These are phyloP conservation scores for Hygrophila difformis DNA, from an alignment of 257 asterid species.

Conservation along the genomic window DNA sequence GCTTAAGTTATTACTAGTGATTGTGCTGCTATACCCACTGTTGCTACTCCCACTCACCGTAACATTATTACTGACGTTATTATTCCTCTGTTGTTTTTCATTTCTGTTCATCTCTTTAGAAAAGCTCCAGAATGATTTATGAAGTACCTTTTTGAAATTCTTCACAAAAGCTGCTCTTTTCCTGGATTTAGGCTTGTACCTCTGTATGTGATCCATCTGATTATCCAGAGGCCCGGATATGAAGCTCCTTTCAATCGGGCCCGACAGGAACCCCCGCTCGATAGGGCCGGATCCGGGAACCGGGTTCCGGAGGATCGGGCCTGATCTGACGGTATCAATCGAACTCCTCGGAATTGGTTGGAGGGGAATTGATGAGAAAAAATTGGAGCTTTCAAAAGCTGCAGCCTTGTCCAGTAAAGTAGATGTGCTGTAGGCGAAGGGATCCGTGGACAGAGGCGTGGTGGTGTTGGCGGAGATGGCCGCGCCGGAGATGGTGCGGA, in stretches of 20 bases:
- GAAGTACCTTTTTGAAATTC: conserved; percentile 34
- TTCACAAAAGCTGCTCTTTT: conserved; percentile 49
- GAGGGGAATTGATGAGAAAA: conserved; percentile 83
- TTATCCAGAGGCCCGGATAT: conserved; percentile 68
- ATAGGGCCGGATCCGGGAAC: conserved; percentile 52
- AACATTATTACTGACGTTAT: no score
- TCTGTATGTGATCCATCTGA: conserved; percentile 36
- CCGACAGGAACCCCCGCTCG: conserved; percentile 71
- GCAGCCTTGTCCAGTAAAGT: conserved; percentile 63
- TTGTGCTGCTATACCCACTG: conserved; percentile 35
- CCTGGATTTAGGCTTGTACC: conserved; percentile 44
- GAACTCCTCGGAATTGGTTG: conserved; percentile 55
- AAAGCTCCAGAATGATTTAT: conserved; percentile 41
- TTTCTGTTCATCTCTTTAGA: conserved; percentile 29
- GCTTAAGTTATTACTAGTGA: conserved; percentile 43
- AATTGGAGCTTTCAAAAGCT: conserved; percentile 82
- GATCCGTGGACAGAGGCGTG: conserved; percentile 67
- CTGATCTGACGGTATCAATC: conserved; percentile 40
- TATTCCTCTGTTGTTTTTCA: conserved; percentile 22
- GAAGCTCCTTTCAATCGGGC: conserved; percentile 75
- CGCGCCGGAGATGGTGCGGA: conserved; percentile 87
- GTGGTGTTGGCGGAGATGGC: conserved; percentile 87
- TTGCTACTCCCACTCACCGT: conserved; percentile 23
- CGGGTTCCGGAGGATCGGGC: conserved; percentile 50
- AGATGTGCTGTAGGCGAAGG: conserved; percentile 33